Conservation (phyloP, 805 yeast species). For the Metschnikowia henanensis region DNA sequence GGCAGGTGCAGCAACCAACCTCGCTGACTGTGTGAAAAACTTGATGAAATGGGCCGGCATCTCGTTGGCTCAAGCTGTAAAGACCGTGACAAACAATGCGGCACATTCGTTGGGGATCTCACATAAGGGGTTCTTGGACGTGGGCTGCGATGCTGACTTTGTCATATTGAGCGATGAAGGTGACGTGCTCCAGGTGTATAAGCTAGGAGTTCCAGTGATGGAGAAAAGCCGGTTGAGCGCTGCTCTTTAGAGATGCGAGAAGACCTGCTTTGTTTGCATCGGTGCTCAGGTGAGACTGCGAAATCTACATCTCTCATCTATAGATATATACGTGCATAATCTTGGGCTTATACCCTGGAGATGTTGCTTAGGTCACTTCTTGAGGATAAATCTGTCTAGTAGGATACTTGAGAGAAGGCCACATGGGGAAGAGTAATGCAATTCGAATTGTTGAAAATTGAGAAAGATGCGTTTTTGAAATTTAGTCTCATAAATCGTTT, state of each 20-base stretch:
- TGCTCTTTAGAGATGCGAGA: slow-evolving; percentile 1
- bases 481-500: too few relatives aligned
- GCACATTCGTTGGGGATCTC: slow-evolving; percentile 47
- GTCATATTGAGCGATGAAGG: slow-evolving; percentile 46
- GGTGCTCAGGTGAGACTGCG: too few relatives aligned
- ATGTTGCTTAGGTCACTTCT: too few relatives aligned
- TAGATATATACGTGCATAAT: too few relatives aligned
- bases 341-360: too few relatives aligned
- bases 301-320: too few relatives aligned
- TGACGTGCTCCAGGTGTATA: slow-evolving; percentile 48
- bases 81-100: slow-evolving; percentile 54
- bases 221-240: slow-evolving; percentile 7
- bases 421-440: too few relatives aligned
- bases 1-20: slow-evolving; percentile 62
- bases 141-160: slow-evolving; percentile 59
- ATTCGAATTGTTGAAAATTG: too few relatives aligned
- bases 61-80: slow-evolving; percentile 51
- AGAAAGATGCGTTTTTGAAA: too few relatives aligned
- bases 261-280: too few relatives aligned
- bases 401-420: too few relatives aligned
- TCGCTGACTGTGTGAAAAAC: slow-evolving; percentile 51
- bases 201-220: slow-evolving; percentile 38
- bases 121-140: slow-evolving; percentile 49
- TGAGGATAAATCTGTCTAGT: too few relatives aligned
- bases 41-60: slow-evolving; percentile 50